These are phyloP conservation scores for Penicillium dipodomyicola DNA, from an alignment of 495 filamentous ascomycete genomes.

Conservation along the genomic window DNA sequence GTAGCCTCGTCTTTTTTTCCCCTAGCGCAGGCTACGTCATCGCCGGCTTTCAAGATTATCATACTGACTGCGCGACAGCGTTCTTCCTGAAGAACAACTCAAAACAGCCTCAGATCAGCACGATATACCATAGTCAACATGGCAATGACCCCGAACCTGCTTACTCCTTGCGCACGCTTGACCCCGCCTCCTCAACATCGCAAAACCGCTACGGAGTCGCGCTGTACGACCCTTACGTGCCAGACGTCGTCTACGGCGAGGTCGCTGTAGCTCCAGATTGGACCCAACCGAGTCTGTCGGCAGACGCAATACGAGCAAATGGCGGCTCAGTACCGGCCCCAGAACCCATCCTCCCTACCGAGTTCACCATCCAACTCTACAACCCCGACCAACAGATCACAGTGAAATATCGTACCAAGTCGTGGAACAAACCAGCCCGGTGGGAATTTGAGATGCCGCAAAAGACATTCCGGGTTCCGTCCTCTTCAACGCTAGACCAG, in stretches of 20 bases:
- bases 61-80: conserved; percentile 44
- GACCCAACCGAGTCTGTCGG: conserved; percentile 74
- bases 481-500: conserved; percentile 71
- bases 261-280: conserved; percentile 81
- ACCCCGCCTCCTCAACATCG: conserved; percentile 63
- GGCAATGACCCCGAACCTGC: conserved; percentile 75
- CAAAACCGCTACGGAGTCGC: conserved; percentile 84
- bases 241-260: conserved; percentile 82
- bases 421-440: conserved; percentile 71
- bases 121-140: conserved; percentile 72
- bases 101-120: conserved; percentile 52
- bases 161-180: conserved; percentile 72
- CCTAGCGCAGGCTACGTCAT: conserved; percentile 20
- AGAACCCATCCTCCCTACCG: conserved; percentile 72
- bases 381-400: conserved; percentile 83
- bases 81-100: conserved; percentile 59
- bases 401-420: conserved; percentile 66
- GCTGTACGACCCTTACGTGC: conserved; percentile 77
- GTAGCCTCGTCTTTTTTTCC: background rate
- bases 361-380: conserved; percentile 85
- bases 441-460: conserved; percentile 96
- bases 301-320: conserved; percentile 74
- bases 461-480: conserved; percentile 77
- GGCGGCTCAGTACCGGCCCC: conserved; percentile 65
- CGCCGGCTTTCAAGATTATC: conserved; percentile 32